Evolutionary conservation across 805 yeast species (phyloP).

Genomic region (Starmera caribaea): DNA sequence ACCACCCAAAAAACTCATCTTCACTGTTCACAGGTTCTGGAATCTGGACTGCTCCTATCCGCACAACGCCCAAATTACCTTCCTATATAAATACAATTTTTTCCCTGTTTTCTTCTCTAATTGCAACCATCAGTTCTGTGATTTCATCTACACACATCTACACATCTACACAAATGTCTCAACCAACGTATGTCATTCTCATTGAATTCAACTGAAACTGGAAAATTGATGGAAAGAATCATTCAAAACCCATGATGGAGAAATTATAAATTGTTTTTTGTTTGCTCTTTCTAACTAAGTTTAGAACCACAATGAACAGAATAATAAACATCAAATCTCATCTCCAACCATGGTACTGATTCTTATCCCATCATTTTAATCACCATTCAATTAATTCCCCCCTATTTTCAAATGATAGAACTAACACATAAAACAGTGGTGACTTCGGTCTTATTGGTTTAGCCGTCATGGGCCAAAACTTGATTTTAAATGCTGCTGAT

Average conservation of each 20-base stretch:
- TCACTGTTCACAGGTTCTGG: too few relatives aligned
- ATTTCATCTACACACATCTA: too few relatives aligned
- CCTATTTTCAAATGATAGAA: neutral
- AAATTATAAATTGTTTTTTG: neutral
- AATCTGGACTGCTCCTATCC: too few relatives aligned
- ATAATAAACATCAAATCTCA: neutral
- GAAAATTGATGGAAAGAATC: too few relatives aligned
- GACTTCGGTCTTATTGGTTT: slow-evolving; percentile 98
- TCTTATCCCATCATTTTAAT: neutral
- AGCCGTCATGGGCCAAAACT: slow-evolving; percentile 99
- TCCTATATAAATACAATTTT: too few relatives aligned
- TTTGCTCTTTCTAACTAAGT: neutral
- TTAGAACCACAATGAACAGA: neutral
- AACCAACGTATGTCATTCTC: slow-evolving; percentile 13
- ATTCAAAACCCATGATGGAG: neutral
- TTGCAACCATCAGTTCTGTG: too few relatives aligned
- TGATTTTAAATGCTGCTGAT: slow-evolving; percentile 96
- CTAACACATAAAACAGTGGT: slow-evolving; percentile 40
- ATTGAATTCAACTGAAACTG: too few relatives aligned
- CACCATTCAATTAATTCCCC: neutral
- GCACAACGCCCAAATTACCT: too few relatives aligned
- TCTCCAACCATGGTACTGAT: neutral
- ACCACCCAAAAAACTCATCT: too few relatives aligned
- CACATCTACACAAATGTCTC: slow-evolving; percentile 10
- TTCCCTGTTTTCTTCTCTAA: too few relatives aligned